Base-by-base conservation (phyloP, 2,329 filamentous ascomycete genomes). In the Phyllosticta citribraziliensis region DNA sequence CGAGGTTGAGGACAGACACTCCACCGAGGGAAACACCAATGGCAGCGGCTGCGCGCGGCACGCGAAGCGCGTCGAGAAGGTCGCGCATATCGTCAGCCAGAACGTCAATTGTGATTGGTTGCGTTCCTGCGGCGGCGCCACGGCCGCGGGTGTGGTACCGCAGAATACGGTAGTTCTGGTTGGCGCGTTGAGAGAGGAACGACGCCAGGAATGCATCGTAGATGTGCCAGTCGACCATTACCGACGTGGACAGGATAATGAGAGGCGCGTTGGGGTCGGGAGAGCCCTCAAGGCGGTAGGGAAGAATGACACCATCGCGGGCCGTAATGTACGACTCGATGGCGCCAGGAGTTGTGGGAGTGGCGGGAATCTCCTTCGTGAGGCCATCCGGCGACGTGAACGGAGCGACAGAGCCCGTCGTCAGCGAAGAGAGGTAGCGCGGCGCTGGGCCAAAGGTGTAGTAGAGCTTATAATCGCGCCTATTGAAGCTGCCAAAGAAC, bases 1-100 rank as follows among this genome's bases (percentile, higher is more conserved):
- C 87, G 57, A 88, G 85, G 70, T 88, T 86, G 56, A 94, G 81
- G 0, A 86, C 80, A 1, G 90, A 94, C 2, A 87, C 89, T 58
- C 91, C 91, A 64, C 91, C 91, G 71, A 94, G 84, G 40, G 86
- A 89, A 3, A 95, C 90, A 20, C 91, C 91, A 20, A 94, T 77
- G 0, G 93, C 76, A 0, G 82, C 79, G 35, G 87, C 82, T 0
- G 88, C 83, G 67, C 82, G 82, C 10, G 81, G 78, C 52, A 92
- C 85, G 56, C 88, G 83, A 30, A 95, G 79, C 0, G 86, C 84
- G 58, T 86, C 79, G 2, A 95, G 82, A 0, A 96, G 72, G 0
- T 78, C 73, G 47, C 80, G 77, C 22, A 94, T 77, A 69, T 95
- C 91, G 8, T 82, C 79, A 3, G 88, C 82, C 0, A 94, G 78